Base-by-base conservation (phyloP, 1,139 yeast species). In the Yamadazyma aaseri region DNA sequence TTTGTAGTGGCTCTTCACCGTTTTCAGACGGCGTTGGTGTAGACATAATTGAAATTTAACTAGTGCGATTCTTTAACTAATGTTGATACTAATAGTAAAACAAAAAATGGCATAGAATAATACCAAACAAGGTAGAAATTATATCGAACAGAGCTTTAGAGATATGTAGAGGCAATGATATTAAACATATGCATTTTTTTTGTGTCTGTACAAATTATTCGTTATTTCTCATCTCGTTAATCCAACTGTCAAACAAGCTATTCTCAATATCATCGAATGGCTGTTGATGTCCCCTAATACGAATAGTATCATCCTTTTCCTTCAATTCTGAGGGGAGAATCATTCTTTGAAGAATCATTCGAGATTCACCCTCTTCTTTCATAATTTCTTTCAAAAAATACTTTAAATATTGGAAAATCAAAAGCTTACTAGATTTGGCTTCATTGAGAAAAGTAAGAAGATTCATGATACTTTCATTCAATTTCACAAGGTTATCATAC, bases 241-340 rank as follows among this genome's bases (percentile, higher is more conserved):
- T 55, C 76, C 76, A 70, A 5, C 73, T 60, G 31, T 63, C 71
- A 30, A 69, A 50, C 24, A 70, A 55, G 40, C 72, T 67, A 25
- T 52, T 49, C 38, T 70, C 75, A n/a, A 70, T 67, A 28, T 69
- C 76, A 41, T 68, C 73, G 49, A 69, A 61, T 26, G 61, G 56
- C 12, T 36, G 45, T 9, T 24, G 34, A 10, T 29, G 45, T 17
- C 28, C 29, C 18, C 35, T 35, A n/a, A 39, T 13, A 27, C 35
- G 33, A 2, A 36, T 16, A 3, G 49, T 39, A 3, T n/a, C 23
- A 17, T 34, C 36, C 7, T 24, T 33, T 9, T 40, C 44, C 16
- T 44, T 47, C 31, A 62, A 50, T 29, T 49, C 59, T 6, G 71
- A 64, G 0, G 75, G 76, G 9, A 69, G 39, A 3, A 67, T 60